These are phyloP conservation scores for Penicillium rolfsii DNA, from an alignment of 2,329 filamentous ascomycete species.

Conservation along the genomic window DNA sequence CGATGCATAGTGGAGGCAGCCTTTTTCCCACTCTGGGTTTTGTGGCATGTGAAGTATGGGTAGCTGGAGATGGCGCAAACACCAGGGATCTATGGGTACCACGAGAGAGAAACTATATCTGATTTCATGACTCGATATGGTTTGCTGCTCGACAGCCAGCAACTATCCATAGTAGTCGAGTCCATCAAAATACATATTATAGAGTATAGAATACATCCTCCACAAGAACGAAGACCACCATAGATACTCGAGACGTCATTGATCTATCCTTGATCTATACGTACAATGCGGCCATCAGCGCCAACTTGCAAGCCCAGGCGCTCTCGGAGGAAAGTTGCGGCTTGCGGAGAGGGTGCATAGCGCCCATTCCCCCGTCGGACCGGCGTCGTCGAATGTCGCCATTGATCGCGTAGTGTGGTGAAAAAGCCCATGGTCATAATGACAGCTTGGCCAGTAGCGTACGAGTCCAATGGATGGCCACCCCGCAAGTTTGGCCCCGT, in stretches of 20 bases:
- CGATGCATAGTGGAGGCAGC: too few species aligned
- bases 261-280: conserved; percentile 35
- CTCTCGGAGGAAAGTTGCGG: conserved; percentile 42
- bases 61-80: too few species aligned
- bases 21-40: too few species aligned
- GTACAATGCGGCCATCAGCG: conserved; percentile 39
- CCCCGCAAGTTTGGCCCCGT: conserved; percentile 25
- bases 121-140: background rate
- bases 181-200: background rate
- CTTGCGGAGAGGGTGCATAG: conserved; percentile 39
- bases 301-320: conserved; percentile 45
- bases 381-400: conserved; percentile 35
- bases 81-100: too few species aligned
- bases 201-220: conserved; percentile 17
- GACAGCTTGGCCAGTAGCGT: conserved; percentile 42
- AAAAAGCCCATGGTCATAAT: conserved; percentile 44
- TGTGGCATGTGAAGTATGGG: too few species aligned
- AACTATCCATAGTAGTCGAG: background rate
- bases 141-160: conserved; percentile 13
- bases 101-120: too few species aligned
- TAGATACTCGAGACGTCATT: conserved; percentile 16
- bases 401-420: conserved; percentile 44
- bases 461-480: conserved; percentile 44
- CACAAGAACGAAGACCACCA: background rate
- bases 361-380: conserved; percentile 23